Evolutionary conservation across 2,329 filamentous ascomycete genomes (phyloP).

Genomic region (Diaporthe sp.): DNA sequence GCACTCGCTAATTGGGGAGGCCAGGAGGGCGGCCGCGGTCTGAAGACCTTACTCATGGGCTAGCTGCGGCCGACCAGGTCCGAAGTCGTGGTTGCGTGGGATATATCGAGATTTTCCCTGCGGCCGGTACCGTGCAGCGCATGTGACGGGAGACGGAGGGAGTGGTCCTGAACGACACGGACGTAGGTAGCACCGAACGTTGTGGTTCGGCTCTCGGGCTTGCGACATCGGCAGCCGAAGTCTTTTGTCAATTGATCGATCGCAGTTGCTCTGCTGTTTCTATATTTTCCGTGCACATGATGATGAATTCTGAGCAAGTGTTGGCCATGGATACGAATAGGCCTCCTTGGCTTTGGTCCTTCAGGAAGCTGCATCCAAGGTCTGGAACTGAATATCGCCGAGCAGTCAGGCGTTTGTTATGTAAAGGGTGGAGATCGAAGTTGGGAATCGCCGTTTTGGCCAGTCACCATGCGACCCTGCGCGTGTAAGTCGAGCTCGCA

Average conservation of each 20-base stretch:
- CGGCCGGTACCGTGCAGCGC: not conserved
- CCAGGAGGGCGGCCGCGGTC: not conserved
- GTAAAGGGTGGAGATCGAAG: constrained; percentile 7
- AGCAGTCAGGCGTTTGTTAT: constrained; percentile 25
- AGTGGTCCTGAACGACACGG: not conserved
- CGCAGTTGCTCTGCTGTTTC: not conserved
- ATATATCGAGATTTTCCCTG: constrained; percentile 14
- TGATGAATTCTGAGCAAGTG: not conserved
- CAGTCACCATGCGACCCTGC: not conserved
- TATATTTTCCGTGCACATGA: not conserved
- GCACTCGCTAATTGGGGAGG: not conserved
- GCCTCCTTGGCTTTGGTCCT: constrained; percentile 12
- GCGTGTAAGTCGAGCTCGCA: constrained; percentile 16
- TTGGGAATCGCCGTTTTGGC: not conserved
- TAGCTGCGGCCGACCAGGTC: not conserved
- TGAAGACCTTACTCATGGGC: not conserved
- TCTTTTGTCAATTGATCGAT: not conserved
- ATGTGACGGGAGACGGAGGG: constrained; percentile 15
- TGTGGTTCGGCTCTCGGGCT: constrained; percentile 6
- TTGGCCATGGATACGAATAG: not conserved
- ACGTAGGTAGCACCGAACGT: not conserved
- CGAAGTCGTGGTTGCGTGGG: not conserved
- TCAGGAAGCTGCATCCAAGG: not conserved
- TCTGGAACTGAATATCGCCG: not conserved
- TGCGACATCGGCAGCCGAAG: constrained; percentile 18